These are phyloP conservation scores for Collybiopsis luxurians DNA, from an alignment of 768 basidiomycete genomes.

Conservation along the genomic window DNA sequence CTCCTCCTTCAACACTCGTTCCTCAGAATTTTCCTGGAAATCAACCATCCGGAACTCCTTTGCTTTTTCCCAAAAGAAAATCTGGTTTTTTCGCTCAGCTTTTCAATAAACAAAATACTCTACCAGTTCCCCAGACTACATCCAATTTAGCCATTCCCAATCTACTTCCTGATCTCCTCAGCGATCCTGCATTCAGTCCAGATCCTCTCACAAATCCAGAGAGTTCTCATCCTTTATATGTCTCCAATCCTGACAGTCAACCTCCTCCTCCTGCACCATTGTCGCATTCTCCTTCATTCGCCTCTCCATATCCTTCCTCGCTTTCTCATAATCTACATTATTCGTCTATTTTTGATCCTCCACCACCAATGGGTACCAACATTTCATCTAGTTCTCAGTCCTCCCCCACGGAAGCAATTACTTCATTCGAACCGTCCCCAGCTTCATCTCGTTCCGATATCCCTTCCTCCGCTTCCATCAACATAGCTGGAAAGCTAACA, in stretches of 20 bases:
- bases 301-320: background rate
- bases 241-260: conserved; percentile 2
- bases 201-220: conserved; percentile 32
- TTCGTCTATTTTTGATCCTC: too few species aligned
- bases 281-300: background rate
- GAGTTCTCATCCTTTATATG: conserved; percentile 39
- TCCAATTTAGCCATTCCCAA: conserved; percentile 7
- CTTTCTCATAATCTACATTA: too few species aligned
- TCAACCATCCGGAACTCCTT: background rate
- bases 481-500: background rate
- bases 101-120: background rate
- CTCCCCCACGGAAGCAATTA: background rate
- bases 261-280: background rate
- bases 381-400: background rate
- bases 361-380: background rate
- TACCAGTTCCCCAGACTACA: background rate
- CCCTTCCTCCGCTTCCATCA: background rate
- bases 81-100: conserved; percentile 5
- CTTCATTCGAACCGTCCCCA: background rate
- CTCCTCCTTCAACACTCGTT: background rate
- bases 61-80: background rate
- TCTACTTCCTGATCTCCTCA: conserved; percentile 27
- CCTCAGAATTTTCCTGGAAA: too few species aligned
- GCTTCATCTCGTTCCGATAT: background rate
- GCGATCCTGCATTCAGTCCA: conserved; percentile 59